phyloP scores from a whole-genome alignment of 1,284 basidiomycete genomes.

The Pyrrhoderma noxium region DNA sequence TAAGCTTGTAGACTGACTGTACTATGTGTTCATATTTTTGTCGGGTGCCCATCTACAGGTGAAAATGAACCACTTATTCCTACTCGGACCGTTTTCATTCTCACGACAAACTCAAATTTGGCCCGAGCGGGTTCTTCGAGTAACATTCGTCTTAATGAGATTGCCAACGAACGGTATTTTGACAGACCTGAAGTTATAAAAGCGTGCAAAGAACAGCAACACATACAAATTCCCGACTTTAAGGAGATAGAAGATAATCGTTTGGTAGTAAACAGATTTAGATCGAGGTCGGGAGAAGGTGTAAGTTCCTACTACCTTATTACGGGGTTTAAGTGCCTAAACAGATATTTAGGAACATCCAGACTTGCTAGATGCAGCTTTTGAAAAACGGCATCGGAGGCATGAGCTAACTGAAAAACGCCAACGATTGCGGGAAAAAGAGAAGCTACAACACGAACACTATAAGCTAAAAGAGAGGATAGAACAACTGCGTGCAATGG shows the following conservation, averaged over 20 bases:
- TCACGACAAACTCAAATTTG: conserved; percentile 44
- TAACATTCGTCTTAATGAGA: conserved; percentile 40
- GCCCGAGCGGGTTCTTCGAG: conserved; percentile 30
- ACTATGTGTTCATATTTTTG: not conserved
- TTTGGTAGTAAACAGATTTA: conserved; percentile 56
- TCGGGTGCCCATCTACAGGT: conserved; percentile 34
- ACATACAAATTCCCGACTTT: conserved; percentile 70
- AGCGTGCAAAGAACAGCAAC: conserved; percentile 56
- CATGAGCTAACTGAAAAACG: conserved; percentile 84
- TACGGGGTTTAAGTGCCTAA: conserved; percentile 20
- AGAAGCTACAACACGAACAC: conserved; percentile 84
- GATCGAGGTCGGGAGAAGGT: conserved; percentile 59
- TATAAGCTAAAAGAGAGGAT: conserved; percentile 87
- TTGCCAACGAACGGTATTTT: conserved; percentile 66
- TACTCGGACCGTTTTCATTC: conserved; percentile 50
- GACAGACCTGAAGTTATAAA: conserved; percentile 68
- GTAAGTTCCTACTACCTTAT: conserved; percentile 37
- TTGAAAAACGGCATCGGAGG: conserved; percentile 77
- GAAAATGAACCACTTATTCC: conserved; percentile 69
- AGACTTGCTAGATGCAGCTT: conserved; percentile 81
- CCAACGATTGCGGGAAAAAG: conserved; percentile 79
- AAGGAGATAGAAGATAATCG: conserved; percentile 48
- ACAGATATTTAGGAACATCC: conserved; percentile 30
- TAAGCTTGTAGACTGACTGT: not conserved
- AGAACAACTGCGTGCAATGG: conserved; percentile 74